phyloP scores from a whole-genome alignment of 2,329 filamentous ascomycete species.

The Calonectria multiphialidica region DNA sequence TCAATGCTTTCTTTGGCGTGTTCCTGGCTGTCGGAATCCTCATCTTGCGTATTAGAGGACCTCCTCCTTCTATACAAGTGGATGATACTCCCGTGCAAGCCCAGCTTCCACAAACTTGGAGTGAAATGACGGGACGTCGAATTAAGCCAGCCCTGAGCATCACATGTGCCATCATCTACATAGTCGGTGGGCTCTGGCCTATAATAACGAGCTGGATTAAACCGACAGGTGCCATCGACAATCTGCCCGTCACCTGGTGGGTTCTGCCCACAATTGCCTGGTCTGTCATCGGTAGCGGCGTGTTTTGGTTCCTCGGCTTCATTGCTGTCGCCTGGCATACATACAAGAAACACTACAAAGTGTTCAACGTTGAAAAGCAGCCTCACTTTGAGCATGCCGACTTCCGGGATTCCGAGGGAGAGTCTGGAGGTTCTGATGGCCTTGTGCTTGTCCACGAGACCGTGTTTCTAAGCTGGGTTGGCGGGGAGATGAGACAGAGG shows the following conservation, averaged over 20 bases:
- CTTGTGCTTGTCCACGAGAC: slow-evolving; percentile 53
- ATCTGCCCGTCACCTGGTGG: slow-evolving; percentile 42
- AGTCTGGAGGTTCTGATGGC: slow-evolving; percentile 36
- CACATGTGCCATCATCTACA: slow-evolving; percentile 46
- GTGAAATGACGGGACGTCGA: slow-evolving; percentile 46
- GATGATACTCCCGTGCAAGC: slow-evolving; percentile 27
- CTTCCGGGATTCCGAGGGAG: slow-evolving; percentile 23
- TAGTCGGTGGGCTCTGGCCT: slow-evolving; percentile 48
- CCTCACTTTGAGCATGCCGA: slow-evolving; percentile 49
- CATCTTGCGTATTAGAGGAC: slow-evolving; percentile 49
- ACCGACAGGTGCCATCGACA: slow-evolving; percentile 28
- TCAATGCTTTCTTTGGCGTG: slow-evolving; percentile 50
- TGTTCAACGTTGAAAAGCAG: slow-evolving; percentile 50
- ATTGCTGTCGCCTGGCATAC: slow-evolving; percentile 44
- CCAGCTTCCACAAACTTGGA: slow-evolving; percentile 41
- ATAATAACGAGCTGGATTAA: slow-evolving; percentile 49
- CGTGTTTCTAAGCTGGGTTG: slow-evolving; percentile 51
- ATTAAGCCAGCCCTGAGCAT: slow-evolving; percentile 48
- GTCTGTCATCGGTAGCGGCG: slow-evolving; percentile 42
- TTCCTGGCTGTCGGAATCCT: slow-evolving; percentile 51
- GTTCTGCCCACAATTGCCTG: slow-evolving; percentile 48
- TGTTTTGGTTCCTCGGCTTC: slow-evolving; percentile 52
- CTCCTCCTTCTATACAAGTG: slow-evolving; percentile 40
- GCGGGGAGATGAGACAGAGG: slow-evolving; percentile 41
- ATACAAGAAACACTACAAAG: slow-evolving; percentile 45